Conservation (phyloP, 164 flowering plant species). For the Vitis cinerea region DNA sequence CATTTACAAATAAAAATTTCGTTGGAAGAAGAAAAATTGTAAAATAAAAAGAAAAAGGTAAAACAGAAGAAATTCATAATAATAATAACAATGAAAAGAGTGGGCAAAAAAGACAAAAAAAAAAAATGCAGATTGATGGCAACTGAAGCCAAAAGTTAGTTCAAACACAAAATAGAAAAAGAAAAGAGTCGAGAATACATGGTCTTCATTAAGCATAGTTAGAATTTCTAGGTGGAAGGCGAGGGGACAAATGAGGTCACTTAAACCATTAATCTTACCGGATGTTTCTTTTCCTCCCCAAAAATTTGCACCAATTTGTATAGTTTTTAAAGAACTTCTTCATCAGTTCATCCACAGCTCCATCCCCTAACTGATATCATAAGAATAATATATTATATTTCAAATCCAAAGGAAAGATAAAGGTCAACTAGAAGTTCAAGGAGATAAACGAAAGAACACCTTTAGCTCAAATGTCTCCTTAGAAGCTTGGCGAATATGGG, state of each 20-base stretch:
- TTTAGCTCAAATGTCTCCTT: constrained; percentile 42
- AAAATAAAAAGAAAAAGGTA: neutral
- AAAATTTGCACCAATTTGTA: constrained; percentile 86
- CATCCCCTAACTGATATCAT: constrained; percentile 61
- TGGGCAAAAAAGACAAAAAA: neutral
- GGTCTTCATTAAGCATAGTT: neutral
- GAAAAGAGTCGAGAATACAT: neutral
- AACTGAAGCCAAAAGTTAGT: too few species aligned
- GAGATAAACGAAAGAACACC: constrained; percentile 36
- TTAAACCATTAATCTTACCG: constrained; percentile 40
- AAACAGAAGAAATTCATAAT: neutral
- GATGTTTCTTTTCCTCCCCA: constrained; percentile 69
- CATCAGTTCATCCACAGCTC: constrained; percentile 68
- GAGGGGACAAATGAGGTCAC: constrained; percentile 1
- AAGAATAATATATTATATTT: neutral
- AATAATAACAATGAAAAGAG: neutral
- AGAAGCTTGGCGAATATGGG: constrained; percentile 50
- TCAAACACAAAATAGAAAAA: neutral
- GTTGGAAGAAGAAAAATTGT: neutral
- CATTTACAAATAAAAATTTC: neutral
- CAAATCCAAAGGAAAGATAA: constrained; percentile 8
- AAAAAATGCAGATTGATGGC: neutral
- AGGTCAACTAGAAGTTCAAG: neutral
- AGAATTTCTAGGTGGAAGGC: neutral
- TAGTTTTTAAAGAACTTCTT: constrained; percentile 85